These are phyloP conservation scores for Talaromyces borbonicus DNA, from an alignment of 495 filamentous ascomycete species.

Conservation along the genomic window DNA sequence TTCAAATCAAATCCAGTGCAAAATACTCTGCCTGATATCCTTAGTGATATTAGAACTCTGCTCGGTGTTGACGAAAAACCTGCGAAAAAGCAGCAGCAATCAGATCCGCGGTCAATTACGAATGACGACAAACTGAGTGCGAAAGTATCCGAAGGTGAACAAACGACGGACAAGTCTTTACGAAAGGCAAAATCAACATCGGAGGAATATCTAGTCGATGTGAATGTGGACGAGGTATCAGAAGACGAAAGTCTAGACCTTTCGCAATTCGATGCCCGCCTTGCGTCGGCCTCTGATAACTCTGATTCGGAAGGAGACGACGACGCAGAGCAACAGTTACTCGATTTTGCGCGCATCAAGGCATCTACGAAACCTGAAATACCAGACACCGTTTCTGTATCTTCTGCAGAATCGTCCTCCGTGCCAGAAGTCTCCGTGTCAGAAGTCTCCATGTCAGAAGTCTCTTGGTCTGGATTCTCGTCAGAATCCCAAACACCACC, in stretches of 20 bases:
- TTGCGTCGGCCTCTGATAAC: constrained; percentile 40
- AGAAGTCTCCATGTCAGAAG: constrained; percentile 12
- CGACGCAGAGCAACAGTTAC: too few relatives aligned
- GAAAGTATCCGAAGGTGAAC: constrained; percentile 8
- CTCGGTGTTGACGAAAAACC: constrained; percentile 47
- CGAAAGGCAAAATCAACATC: constrained; percentile 7
- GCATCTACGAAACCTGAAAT: constrained; percentile 9
- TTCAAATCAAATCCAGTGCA: constrained; percentile 69
- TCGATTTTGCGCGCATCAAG: constrained; percentile 13
- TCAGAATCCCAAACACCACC: constrained; percentile 24
- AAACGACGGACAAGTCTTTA: too few relatives aligned
- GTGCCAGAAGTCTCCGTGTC: neutral
- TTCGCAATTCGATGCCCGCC: constrained; percentile 40
- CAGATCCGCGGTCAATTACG: constrained; percentile 6
- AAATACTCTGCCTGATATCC: constrained; percentile 49
- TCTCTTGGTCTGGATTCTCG: constrained; percentile 11
- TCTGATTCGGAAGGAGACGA: constrained; percentile 37
- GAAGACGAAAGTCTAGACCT: constrained; percentile 34
- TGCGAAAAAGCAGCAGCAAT: constrained; percentile 14
- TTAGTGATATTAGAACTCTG: constrained; percentile 51
- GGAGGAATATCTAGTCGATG: neutral
- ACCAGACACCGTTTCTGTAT: constrained; percentile 26
- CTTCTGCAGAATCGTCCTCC: constrained; percentile 20
- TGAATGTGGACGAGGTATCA: constrained; percentile 19
- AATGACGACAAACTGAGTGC: constrained; percentile 12